Base-by-base conservation (phyloP, 805 yeast genomes). In the Monosporozyma unispora region DNA sequence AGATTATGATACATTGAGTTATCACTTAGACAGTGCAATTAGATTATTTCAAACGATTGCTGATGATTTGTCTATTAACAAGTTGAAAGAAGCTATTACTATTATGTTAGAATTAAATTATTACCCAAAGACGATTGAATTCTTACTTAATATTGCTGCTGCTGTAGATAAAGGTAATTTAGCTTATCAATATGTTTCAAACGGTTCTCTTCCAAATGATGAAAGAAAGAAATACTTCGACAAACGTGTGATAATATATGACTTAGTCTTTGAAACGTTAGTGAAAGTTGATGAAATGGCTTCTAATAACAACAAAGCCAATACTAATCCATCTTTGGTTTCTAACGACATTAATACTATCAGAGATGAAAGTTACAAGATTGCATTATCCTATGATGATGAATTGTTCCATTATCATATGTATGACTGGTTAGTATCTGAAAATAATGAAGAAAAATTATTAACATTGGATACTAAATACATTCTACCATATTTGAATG, bases 341-440 rank as follows among this genome's bases (percentile, higher is more conserved):
- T 49, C 64, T 2, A 61, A 61, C 45, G 70, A 67, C 3, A 61
- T 47, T 7, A 45, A 16, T 5, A 79, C 78, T 52, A 66, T 84
- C 23, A 76, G 95, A 56, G 87, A 86, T 57, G 73, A 79, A 40
- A 79, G 93, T 29, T 90, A 90, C 63, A 76, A 77, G 8, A 75
- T 83, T 16, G 87, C 93, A 49, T 80, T 89, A 58, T 77, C 78
- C 16, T 82, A 82, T 48, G 74, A 78, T 43, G 98, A 93, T 62
- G 86, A 83, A 59, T 65, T 81, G n/a, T 93, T 93, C 75, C 99
- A 93, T 55, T 88, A 82, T 67, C 86, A 87, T 54, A 78, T 93
- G 55, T 93, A 93, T 66, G 91, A 87, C 63, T 93, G 98, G 97
- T 82, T 88, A 57, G 82, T 88, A 31, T 69, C 74, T 42, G 87